A percentile compares a stretch with the other conserved stretches of the same genome.
These are phyloP conservation scores for Cytospora leucostoma DNA, from an alignment of 2,329 filamentous ascomycete species.

Conservation along the genomic window DNA sequence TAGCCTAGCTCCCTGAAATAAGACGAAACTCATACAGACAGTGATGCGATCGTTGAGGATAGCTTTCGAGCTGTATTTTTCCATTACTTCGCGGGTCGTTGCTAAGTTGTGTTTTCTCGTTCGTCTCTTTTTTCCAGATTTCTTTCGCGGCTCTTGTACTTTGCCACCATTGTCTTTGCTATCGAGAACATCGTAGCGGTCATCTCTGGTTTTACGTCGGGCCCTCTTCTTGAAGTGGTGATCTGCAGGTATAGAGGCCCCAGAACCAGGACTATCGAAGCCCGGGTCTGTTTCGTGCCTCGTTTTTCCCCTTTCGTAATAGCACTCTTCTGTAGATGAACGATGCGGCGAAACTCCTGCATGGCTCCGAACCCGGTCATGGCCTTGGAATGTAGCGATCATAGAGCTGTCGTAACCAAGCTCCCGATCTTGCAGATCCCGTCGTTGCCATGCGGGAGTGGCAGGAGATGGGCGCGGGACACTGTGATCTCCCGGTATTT, in stretches of 20 bases:
- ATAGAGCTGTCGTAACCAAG: not conserved
- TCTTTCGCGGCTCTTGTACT: conserved; percentile 29
- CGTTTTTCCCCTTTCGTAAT: conserved; percentile 6
- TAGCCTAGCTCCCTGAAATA: conserved; percentile 14
- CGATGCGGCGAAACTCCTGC: not conserved
- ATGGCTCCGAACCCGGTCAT: not conserved
- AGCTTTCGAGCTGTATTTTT: conserved; percentile 57
- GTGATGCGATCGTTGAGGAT: conserved; percentile 56
- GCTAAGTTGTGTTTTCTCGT: conserved; percentile 36
- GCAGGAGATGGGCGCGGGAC: not conserved
- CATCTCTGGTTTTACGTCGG: conserved; percentile 57
- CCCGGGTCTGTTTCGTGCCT: conserved; percentile 2
- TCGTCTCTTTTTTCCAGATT: conserved; percentile 4
- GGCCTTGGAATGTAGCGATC: not conserved
- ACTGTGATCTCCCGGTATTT: not conserved
- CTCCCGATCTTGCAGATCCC: not conserved
- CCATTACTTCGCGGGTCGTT: conserved; percentile 51
- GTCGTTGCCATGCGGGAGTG: not conserved
- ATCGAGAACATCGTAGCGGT: conserved; percentile 54
- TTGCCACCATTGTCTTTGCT: conserved; percentile 5
- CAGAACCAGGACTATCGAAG: not conserved
- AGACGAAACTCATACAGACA: conserved; percentile 39
- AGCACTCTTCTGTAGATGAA: conserved; percentile 3
- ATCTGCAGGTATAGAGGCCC: not conserved
- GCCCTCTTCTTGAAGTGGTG: conserved; percentile 36